Conservation (phyloP, 352 stramenopile genomes). For the Pythium phragmiticola region DNA sequence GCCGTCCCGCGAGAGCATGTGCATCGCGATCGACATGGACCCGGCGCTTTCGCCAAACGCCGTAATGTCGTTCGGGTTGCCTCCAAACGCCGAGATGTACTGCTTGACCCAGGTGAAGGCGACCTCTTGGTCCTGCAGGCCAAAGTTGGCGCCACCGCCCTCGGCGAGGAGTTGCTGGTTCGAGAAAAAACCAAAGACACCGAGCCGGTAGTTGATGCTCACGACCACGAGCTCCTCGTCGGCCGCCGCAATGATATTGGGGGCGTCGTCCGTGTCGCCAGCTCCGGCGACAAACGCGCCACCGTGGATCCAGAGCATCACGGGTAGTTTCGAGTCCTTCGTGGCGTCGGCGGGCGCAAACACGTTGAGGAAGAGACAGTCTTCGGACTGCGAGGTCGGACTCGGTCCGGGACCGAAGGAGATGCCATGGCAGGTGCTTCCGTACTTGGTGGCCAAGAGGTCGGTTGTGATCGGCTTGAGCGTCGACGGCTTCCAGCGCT, state of each 20-base stretch:
- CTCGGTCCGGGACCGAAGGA: neutral
- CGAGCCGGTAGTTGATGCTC: constrained; percentile 39
- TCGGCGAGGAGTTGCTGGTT: constrained; percentile 7
- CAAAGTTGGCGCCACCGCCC: constrained; percentile 25
- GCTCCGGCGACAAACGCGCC: constrained; percentile 29
- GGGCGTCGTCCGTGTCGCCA: neutral
- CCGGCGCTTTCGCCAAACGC: constrained; percentile 29
- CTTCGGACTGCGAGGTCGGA: constrained; percentile 16
- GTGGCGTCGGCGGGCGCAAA: constrained; percentile 30
- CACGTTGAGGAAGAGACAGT: constrained; percentile 43
- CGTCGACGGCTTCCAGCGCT: constrained; percentile 13
- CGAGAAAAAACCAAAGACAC: constrained; percentile 30
- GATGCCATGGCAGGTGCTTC: constrained; percentile 7
- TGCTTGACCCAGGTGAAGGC: constrained; percentile 38
- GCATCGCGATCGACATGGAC: neutral
- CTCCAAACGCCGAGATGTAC: constrained; percentile 42
- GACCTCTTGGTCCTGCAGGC: constrained; percentile 29
- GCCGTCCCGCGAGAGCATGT: constrained; percentile 18
- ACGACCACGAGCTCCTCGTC: constrained; percentile 33
- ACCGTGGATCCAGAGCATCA: constrained; percentile 38
- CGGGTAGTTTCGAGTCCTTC: constrained; percentile 27
- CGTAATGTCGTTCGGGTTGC: constrained; percentile 37
- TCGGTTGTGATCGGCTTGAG: constrained; percentile 12
- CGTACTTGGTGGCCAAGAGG: constrained; percentile 6
- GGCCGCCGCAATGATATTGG: constrained; percentile 1